Percentiles rank a stretch among this genome's conserved stretches.
Conservation (phyloP, 192 early-diverging fungal species). For the Coemansia sp. region DNA sequence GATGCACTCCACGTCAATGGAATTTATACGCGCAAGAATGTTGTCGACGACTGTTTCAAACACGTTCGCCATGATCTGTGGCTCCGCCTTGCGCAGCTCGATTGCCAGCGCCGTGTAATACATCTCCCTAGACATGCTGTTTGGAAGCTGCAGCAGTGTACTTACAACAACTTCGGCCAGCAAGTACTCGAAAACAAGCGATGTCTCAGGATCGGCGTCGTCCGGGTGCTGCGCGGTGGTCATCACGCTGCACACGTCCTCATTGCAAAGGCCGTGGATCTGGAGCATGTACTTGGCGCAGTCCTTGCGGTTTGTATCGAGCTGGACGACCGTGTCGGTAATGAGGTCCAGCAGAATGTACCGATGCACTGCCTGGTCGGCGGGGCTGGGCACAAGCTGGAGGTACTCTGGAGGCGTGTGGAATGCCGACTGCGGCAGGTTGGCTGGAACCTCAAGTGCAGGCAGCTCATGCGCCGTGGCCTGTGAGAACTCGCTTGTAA, state of each 20-base stretch:
- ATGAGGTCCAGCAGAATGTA: constrained; percentile 79
- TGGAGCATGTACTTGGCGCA: constrained; percentile 74
- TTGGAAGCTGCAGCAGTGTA: constrained; percentile 63
- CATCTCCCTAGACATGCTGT: constrained; percentile 48
- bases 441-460: constrained; percentile 29
- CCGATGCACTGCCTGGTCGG: constrained; percentile 35
- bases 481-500: constrained; percentile 38
- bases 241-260: constrained; percentile 52
- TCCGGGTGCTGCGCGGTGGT: constrained; percentile 33
- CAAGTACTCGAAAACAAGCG: constrained; percentile 60
- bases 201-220: constrained; percentile 36
- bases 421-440: constrained; percentile 17
- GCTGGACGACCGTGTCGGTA: constrained; percentile 77
- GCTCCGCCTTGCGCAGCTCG: constrained; percentile 58
- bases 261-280: constrained; percentile 62
- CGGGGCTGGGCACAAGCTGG: constrained; percentile 46
- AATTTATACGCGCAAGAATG: constrained; percentile 25
- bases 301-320: constrained; percentile 94
- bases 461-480: constrained; percentile 49
- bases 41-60: constrained; percentile 34
- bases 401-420: constrained; percentile 40
- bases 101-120: constrained; percentile 57
- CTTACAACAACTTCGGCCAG: constrained; percentile 62
- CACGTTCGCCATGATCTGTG: constrained; percentile 37
- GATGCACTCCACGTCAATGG: constrained; percentile 79